Base-by-base conservation (phyloP, 2,329 filamentous ascomycete species). In the Fusarium concolor region DNA sequence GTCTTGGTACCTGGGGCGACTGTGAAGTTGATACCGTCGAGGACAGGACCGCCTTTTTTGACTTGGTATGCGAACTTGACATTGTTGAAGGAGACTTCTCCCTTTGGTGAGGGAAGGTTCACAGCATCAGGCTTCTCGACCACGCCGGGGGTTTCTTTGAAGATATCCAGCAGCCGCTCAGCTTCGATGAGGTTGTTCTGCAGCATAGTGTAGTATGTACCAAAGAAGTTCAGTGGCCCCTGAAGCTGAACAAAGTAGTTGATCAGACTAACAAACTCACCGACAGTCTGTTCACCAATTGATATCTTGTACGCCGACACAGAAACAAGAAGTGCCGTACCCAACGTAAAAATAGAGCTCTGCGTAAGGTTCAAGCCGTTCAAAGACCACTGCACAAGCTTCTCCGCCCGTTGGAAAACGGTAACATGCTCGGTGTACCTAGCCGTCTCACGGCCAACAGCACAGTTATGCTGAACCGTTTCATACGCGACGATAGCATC, bases 391-490 rank as follows among this genome's bases (percentile, higher is more conserved):
- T 75, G 65, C 7, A 75, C 68, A 26, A 76, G 44, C 31, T 73
- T 54, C 29, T 77, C 68, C 2, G 70, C 68, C 11, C 78, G 79
- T 65, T 90, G 87, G 70, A 85, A 89, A 12, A 73, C 46, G 18
- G 67, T 37, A 1, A 90, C 86, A 14, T 87, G 85, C 22, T 83
- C 78, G 29, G 81, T 83, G 72, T 88, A 90, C 9, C 86, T 80
- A 51, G 84, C 80, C 41, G 87, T 87, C 71, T 90, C 87, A 62
- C 86, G 84, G 2, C 78, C 78, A 63, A 89, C 85, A 18, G 87
- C 87, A 66, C 88, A 88, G 77, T 89, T 89, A 73, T 89, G 88
- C 68, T 89, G 88, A 43, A 90, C 87, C 2, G 87, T 89, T 63
- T 84, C 83, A 58, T 83, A 85, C 0, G 82, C 81, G 69, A 84